Base-by-base conservation (phyloP, 2,329 filamentous ascomycete genomes). In the Cercospora canescens region DNA sequence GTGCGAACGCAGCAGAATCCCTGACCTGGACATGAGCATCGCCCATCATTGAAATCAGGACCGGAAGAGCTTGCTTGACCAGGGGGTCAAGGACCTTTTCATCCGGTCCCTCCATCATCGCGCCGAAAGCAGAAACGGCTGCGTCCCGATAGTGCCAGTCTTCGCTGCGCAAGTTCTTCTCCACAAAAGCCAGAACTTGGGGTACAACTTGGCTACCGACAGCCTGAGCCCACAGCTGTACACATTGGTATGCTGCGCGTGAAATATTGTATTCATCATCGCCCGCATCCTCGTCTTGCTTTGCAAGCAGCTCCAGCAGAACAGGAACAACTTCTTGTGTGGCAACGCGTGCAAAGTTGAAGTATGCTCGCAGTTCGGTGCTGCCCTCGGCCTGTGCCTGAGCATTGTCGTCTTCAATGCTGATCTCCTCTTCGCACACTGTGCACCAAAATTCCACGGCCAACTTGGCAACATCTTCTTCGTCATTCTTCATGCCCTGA, bases 371-470 rank as follows among this genome's bases (percentile, higher is more conserved):
- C 81, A 94, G 88, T 80, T 96, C 92, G 64, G 92, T 89, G 18
- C 90, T 88, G 76, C 88, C 92, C 75, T 96, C 92, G 41, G 85
- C 83, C 71, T 86, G 83, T 60, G 87, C 74, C 81, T 91, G 89
- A 71, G 89, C 86, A 79, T 99, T 99, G 80, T 99, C 95, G 76
- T 99, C 95, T 77, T 99, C 95, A 75, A 99, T 98, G 70, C 91
- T 91, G 74, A 97, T 94, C 81, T 99, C 95, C 82, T 99, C 95
- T 79, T 99, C 95, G 80, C 95, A 99, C 57, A 99, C 95, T n/a
- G 95, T 97, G 84, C 94, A 98, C 95, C 95, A 99, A 83, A 99
- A 99, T 79, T 99, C 95, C 72, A 99, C 93, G 39, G 95, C 95
- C 64, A 99, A 86, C 86, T 99, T 99, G 69, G 95, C 92, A 62